Percentiles rank a stretch among this genome's conserved stretches.
Conservation (phyloP, 345 rosid genomes). For the Rubroshorea leprosula region DNA sequence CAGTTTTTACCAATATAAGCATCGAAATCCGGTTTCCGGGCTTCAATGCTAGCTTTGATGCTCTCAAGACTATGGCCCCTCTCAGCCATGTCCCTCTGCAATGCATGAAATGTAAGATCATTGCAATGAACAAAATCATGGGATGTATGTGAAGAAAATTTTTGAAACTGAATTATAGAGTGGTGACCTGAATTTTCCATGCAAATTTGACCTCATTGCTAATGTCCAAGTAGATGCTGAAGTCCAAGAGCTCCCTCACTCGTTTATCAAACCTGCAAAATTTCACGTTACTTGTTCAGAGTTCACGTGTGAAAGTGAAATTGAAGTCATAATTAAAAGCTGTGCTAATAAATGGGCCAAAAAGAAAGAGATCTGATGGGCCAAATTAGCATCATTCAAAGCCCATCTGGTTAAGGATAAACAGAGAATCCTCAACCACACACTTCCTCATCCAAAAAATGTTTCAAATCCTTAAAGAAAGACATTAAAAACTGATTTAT, state of each 20-base stretch:
- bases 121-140: background rate
- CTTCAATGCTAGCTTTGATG: constrained; percentile 95
- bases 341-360: no score
- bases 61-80: constrained; percentile 99
- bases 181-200: constrained; percentile 67
- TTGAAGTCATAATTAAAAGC: no score
- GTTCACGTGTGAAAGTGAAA: no score
- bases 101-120: constrained; percentile 5
- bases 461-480: constrained; percentile 3
- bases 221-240: constrained; percentile 94
- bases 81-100: constrained; percentile 98
- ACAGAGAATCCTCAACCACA: background rate
- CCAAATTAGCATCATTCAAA: background rate
- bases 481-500: background rate
- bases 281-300: no score
- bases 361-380: background rate
- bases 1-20: constrained; percentile 74
- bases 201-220: constrained; percentile 98
- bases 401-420: background rate
- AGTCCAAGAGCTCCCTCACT: constrained; percentile 82
- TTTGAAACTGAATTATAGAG: constrained; percentile 8
- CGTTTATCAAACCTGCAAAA: constrained; percentile 72
- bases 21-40: constrained; percentile 91
- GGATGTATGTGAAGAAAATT: background rate
- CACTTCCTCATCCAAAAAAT: background rate